Percentiles rank a stretch among this genome's conserved stretches.
Evolutionary conservation across 257 asterid genomes (phyloP).

Genomic region (Buddleja alternifolia): DNA sequence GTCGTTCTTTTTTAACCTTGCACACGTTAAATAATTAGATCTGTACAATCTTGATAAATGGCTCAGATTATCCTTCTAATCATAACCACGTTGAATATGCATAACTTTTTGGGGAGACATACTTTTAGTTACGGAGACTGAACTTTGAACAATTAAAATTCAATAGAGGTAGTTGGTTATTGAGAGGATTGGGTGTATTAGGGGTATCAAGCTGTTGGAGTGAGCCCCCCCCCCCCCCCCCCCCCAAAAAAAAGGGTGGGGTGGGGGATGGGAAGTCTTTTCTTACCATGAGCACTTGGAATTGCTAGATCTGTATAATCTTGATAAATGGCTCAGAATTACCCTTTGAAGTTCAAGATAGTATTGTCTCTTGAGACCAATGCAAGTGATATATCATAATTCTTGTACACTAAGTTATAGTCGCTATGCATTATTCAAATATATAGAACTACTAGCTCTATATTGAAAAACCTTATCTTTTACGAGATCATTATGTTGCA

Average conservation of each 20-base stretch:
- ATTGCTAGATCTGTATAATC: not conserved
- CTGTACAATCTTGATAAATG: not conserved
- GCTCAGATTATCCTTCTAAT: not conserved
- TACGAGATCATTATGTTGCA: not conserved
- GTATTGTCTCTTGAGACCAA: not conserved
- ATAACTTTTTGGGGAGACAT: not conserved
- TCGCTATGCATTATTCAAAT: not conserved
- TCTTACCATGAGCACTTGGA: not conserved
- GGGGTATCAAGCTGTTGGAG: not conserved
- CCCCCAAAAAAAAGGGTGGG: no score
- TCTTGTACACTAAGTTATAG: not conserved
- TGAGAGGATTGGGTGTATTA: not conserved
- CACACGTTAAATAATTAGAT: not conserved
- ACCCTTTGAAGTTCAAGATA: no score
- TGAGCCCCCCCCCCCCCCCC: no score
- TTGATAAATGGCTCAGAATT: not conserved
- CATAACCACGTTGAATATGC: not conserved
- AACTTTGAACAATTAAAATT: not conserved
- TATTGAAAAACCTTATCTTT: not conserved
- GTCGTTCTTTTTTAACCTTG: not conserved
- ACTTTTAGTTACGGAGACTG: not conserved
- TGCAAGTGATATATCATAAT: not conserved
- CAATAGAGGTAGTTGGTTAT: not conserved
- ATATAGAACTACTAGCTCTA: not conserved
- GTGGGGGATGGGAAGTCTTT: no score